Conservation (phyloP, 495 filamentous ascomycete genomes). For the Sordaria brevicollis region DNA sequence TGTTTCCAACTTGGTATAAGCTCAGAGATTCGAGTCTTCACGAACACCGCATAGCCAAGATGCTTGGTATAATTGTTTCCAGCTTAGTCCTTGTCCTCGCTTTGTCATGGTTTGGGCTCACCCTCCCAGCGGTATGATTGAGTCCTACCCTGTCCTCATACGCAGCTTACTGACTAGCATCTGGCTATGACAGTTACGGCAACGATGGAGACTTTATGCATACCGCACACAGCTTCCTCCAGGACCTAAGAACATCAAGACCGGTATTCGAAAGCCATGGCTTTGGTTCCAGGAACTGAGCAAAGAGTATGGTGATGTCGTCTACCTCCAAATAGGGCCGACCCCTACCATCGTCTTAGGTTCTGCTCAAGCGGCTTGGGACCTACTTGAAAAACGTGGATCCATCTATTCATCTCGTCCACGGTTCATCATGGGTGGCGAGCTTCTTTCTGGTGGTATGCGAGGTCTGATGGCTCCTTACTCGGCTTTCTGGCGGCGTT, state of each 20-base stretch:
- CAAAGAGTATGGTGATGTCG: constrained; percentile 44
- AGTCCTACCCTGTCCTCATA: background rate
- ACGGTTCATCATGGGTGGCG: constrained; percentile 41
- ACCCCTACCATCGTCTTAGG: constrained; percentile 53
- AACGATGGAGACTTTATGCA: constrained; percentile 21
- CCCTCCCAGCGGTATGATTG: background rate
- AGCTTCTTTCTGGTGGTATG: constrained; percentile 37
- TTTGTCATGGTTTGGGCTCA: background rate
- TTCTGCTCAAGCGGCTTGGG: constrained; percentile 49
- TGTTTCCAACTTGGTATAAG: background rate
- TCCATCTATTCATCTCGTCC: constrained; percentile 39
- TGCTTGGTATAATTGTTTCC: background rate
- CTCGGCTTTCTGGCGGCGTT: constrained; percentile 41
- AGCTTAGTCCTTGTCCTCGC: background rate
- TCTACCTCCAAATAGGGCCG: constrained; percentile 54
- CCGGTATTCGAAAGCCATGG: constrained; percentile 42
- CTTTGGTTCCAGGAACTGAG: constrained; percentile 47
- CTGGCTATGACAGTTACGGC: constrained; percentile 6
- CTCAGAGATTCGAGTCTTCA: background rate
- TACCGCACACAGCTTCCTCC: constrained; percentile 24
- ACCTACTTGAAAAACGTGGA: constrained; percentile 41
- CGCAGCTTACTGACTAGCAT: background rate
- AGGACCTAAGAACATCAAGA: constrained; percentile 22
- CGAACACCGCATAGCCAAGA: background rate
- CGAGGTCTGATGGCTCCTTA: constrained; percentile 43